phyloP scores from a whole-genome alignment of 2,329 filamentous ascomycete species.

The Hymenoscyphus infarciens region DNA sequence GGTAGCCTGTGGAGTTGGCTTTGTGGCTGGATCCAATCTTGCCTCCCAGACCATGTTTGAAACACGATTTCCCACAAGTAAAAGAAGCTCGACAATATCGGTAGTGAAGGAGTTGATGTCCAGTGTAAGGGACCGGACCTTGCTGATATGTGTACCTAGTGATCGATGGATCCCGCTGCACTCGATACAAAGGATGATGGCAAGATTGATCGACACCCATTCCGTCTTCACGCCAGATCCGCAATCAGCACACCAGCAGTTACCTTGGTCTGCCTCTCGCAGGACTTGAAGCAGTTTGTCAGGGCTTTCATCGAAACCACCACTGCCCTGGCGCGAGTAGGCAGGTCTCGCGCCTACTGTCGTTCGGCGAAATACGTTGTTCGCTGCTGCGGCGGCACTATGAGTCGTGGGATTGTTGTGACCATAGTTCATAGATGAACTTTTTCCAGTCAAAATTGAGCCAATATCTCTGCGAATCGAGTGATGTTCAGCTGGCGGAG shows the following conservation, averaged over 20 bases:
- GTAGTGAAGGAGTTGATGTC: constrained; percentile 95
- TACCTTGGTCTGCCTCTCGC: constrained; percentile 86
- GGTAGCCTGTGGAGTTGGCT: constrained; percentile 72
- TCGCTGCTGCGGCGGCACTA: constrained; percentile 38
- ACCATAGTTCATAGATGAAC: constrained; percentile 59
- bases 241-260: constrained; percentile 92
- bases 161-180: constrained; percentile 97
- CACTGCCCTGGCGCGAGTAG: constrained; percentile 65
- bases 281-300: constrained; percentile 84
- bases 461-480: constrained; percentile 81
- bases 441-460: constrained; percentile 89
- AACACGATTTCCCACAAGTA: constrained; percentile 88
- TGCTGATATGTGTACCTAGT: constrained; percentile 94
- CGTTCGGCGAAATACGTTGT: constrained; percentile 73
- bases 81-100: constrained; percentile 90
- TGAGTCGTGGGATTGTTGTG: constrained; percentile 46
- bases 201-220: constrained; percentile 98
- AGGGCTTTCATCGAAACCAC: constrained; percentile 74
- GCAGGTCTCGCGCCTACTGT: constrained; percentile 86
- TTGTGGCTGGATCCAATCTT: constrained; percentile 65
- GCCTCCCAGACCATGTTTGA: constrained; percentile 98
- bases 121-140: constrained; percentile 89
- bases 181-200: constrained; percentile 94
- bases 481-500: constrained; percentile 38
- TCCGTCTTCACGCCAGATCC: constrained; percentile 89